phyloP scores from a whole-genome alignment of 257 asterid genomes.

The Striga asiatica region DNA sequence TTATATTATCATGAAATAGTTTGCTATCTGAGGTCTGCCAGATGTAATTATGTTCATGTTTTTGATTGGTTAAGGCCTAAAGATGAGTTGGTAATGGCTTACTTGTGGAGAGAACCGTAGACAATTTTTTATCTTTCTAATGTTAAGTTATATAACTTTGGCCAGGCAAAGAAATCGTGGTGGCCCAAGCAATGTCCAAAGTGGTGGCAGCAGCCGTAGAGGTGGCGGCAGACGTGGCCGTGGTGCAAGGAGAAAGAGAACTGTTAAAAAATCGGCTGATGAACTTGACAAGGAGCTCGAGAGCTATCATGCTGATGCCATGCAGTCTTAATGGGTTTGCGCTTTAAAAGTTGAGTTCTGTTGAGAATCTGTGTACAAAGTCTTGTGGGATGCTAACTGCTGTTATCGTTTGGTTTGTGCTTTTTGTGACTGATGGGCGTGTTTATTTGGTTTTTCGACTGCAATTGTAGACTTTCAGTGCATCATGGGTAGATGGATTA shows the following conservation, averaged over 20 bases:
- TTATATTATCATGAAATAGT: no score
- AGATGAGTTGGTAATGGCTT: neutral
- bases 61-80: no score
- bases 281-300: constrained; percentile 90
- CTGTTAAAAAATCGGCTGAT: constrained; percentile 56
- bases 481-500: no score
- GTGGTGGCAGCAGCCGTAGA: constrained; percentile 11
- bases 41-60: no score
- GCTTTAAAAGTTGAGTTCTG: neutral
- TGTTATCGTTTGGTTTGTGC: neutral
- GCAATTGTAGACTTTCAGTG: no score
- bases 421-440: neutral
- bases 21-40: no score
- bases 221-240: constrained; percentile 33
- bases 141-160: neutral
- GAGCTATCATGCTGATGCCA: constrained; percentile 65
- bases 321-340: constrained; percentile 29
- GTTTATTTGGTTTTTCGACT: neutral
- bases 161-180: constrained; percentile 45
- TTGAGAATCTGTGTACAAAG: neutral
- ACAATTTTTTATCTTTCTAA: neutral
- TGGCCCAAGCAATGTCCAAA: constrained; percentile 18
- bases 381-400: neutral
- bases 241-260: constrained; percentile 43
- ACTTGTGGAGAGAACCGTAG: neutral